Evolutionary conservation across 176 grass and related monocot species (phyloP), one percentile per base, ranked within the genome.

Genomic region (Zizania latifolia): DNA sequence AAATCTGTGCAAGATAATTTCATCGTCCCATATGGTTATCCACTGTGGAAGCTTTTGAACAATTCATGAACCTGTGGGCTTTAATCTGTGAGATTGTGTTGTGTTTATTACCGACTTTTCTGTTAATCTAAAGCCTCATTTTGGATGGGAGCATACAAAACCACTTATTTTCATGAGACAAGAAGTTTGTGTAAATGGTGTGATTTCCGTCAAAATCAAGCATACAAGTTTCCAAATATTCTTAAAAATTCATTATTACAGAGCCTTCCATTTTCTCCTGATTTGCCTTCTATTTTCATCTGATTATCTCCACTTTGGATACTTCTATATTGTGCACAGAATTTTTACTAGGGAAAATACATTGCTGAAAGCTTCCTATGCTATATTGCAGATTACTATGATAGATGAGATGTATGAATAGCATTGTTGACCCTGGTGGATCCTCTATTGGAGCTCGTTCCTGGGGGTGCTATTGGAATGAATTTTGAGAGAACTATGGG

Each of bases 321-420:
- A 75, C 48, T 10, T 74, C 1, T 14, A 2, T 22, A n/a, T 32
- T 82, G 48, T 22, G 28, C 22, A n/a, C 2, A 26, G 4, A 44
- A 55, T 82, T 24, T 46, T 10, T 53, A 29, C 48, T n/a, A 66
- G 8, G n/a, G 39, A 67, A 56, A 19, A 77, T 65, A 33, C 59
- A 35, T 71, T 44, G 2, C 14, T 77, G 16, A 51, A 83, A 76
- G 30, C 22, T 61, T 23, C 17, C 10, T 77, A 6, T 68, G 4
- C 13, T 78, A 17, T 72, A 31, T 72, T 81, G 43, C 91, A 90
- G 91, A 85, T 90, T 53, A 87, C 83, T 46, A 87, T 93, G 84
- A 86, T 89, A 54, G 84, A 93, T 46, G 81, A 89, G 62, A 81
- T 87, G 72, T 93, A 82, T 17, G 72, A 86, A 78, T 87, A 90